Evolutionary conservation across 768 basidiomycete species (phyloP).

Genomic region (Boletus subparvulus): DNA sequence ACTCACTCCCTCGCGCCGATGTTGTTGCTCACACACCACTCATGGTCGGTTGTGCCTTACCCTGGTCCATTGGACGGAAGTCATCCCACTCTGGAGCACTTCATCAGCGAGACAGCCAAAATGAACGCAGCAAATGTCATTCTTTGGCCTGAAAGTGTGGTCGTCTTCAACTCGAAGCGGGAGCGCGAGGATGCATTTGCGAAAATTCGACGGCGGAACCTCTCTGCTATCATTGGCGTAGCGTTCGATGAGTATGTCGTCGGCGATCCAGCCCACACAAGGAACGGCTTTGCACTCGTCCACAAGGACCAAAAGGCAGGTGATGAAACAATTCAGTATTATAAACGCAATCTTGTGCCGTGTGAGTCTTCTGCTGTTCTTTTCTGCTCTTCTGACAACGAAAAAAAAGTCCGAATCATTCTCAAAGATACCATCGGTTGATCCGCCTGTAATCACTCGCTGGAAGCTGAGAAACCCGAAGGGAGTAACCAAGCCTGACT

Average conservation of each 20-base stretch:
- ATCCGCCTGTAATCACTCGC: conserved; percentile 49
- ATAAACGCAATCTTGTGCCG: conserved; percentile 77
- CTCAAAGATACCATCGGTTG: conserved; percentile 50
- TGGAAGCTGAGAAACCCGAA: conserved; percentile 43
- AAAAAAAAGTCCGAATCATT: conserved; percentile 63
- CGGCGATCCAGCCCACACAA: conserved; percentile 42
- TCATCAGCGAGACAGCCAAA: conserved; percentile 54
- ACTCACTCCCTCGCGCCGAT: conserved; percentile 40
- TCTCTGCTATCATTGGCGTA: conserved; percentile 56
- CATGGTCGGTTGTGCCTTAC: conserved; percentile 66
- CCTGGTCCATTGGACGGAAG: conserved; percentile 44
- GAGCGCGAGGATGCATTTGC: conserved; percentile 53
- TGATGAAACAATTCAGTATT: conserved; percentile 53
- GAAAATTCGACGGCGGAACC: conserved; percentile 33
- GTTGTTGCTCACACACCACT: conserved; percentile 50
- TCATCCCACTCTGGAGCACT: conserved; percentile 54
- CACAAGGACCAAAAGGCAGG: conserved; percentile 34
- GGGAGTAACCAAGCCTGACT: conserved; percentile 40
- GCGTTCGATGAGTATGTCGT: conserved; percentile 64
- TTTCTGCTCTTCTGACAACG: background rate
- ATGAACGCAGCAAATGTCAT: conserved; percentile 54
- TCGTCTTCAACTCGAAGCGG: conserved; percentile 52
- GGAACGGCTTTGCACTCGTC: conserved; percentile 67
- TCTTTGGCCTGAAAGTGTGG: conserved; percentile 82
- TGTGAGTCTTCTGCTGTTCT: conserved; percentile 45